Base-by-base conservation (phyloP, 2,329 filamentous ascomycete species). In the Sporothrix inflata region DNA sequence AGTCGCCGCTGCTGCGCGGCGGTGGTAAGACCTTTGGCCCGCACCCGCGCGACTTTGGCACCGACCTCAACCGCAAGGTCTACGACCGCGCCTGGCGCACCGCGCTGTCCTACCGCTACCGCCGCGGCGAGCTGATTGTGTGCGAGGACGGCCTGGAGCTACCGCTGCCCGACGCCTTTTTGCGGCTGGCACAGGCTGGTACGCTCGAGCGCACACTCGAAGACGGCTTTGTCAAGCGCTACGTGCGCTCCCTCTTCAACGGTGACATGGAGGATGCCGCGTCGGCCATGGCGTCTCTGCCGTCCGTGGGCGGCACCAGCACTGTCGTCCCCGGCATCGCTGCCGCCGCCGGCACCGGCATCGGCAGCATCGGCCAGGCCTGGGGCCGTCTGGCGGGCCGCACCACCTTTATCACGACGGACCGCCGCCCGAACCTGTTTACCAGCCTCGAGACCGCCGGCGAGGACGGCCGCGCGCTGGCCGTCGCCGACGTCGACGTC, bases 61-160 rank as follows among this genome's bases (percentile, higher is more conserved):
- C 94, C 27, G 87, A 88, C 19, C 85, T 99, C 71, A 94, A 92
- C 77, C 87, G 88, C 79, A 98, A 98, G 84, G 89, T 97, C 65
- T 99, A 99, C 84, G 94, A 98, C 82, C 87, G 97, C 77, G 96
- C 96, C 11, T 98, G 94, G 93, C 90, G 96, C 79, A 98, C 92
- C 57, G 96, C 96, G 12, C 87, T 99, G 75, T 96, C 92, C 79
- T 97, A 97, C 84, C 90, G 96, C 73, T 98, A 96, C 83, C 87
- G 91, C 76, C 89, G 90, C 76, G 96, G 94, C 66, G 93, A 98
- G 84, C 84, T 99, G 78, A 85, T 98, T 75, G 89, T 99, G 55
- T 90, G 96, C 77, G 91, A 95, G 78, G 91, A 94, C 78, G 88
- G 89, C 53, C 87, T 93, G 83, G 90, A 94, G 75, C 88, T 97